phyloP scores from a whole-genome alignment of 805 yeast species.

The Spathaspora passalidarum region DNA sequence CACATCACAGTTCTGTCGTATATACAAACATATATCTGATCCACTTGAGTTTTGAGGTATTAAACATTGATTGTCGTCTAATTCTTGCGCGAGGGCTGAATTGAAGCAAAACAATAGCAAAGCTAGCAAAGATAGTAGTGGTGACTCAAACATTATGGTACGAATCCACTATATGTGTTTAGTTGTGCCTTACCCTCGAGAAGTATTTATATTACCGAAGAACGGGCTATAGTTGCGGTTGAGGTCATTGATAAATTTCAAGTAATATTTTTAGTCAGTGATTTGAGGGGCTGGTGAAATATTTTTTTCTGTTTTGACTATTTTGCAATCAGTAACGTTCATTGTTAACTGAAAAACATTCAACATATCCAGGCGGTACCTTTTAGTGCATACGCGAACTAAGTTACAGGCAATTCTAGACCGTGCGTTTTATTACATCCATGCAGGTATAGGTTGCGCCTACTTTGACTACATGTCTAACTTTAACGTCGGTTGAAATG shows the following conservation, averaged over 20 bases:
- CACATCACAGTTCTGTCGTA: constrained; percentile 18
- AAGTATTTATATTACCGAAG: neutral
- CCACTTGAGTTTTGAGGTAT: neutral
- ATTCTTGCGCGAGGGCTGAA: neutral
- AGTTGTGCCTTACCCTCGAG: neutral
- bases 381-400: too few species aligned
- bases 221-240: neutral
- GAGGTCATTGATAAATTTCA: neutral
- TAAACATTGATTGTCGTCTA: neutral
- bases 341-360: too few species aligned
- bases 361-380: too few species aligned
- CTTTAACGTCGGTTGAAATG: too few species aligned
- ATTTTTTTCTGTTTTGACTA: too few species aligned
- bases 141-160: neutral
- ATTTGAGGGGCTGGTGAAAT: neutral
- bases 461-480: too few species aligned
- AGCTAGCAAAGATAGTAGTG: neutral
- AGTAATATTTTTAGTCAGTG: too few species aligned
- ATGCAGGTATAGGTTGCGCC: too few species aligned
- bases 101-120: too few species aligned
- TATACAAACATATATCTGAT: constrained; percentile 14
- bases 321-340: too few species aligned
- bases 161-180: neutral
- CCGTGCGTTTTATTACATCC: too few species aligned
- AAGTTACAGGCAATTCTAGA: too few species aligned